Base-by-base conservation (phyloP, 2,329 filamentous ascomycete genomes). In the Cercospora sesami region DNA sequence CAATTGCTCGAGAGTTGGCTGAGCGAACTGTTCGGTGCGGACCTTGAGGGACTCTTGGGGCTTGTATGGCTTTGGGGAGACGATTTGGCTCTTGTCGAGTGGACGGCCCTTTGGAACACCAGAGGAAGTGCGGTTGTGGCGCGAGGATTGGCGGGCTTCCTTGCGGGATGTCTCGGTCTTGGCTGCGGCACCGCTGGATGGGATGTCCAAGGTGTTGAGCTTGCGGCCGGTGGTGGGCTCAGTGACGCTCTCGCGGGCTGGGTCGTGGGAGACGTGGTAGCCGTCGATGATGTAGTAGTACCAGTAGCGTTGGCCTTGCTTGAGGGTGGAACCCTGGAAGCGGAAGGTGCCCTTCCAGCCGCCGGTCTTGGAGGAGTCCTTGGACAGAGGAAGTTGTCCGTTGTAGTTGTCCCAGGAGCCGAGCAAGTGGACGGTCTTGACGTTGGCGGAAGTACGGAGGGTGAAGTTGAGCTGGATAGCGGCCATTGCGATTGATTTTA, bases 261-360 rank as follows among this genome's bases (percentile, higher is more conserved):
- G 94, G 84, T 98, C 95, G 87, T 98, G 94, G 70, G 94, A 94
- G 80, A 96, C 91, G 82, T 97, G 94, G 89, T 97, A 97, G 76
- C 95, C 95, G 81, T 99, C 95, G 81, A 98, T 95, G 89, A 98
- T 97, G 87, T 97, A 99, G 89, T 99, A 99, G 90, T 98, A 99
- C 95, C 95, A 99, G 89, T 98, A 98, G 80, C 94, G 90, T 80
- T 92, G 89, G 80, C 94, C 93, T 76, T 92, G 86, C 85, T 94
- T 90, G 76, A 98, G 87, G 69, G 92, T 94, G 71, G 88, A 83
- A 79, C 90, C 91, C 83, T 95, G 91, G 85, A 99, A 97, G 84
- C 93, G 91, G 86, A 99, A 97, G 78, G 93, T 96, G 78, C 94
- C 95, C 81, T 94, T 92, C 93, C 94, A 98, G 75, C 91, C 91